phyloP scores from a whole-genome alignment of 768 basidiomycete genomes.

The Naematelia aurantialba region DNA sequence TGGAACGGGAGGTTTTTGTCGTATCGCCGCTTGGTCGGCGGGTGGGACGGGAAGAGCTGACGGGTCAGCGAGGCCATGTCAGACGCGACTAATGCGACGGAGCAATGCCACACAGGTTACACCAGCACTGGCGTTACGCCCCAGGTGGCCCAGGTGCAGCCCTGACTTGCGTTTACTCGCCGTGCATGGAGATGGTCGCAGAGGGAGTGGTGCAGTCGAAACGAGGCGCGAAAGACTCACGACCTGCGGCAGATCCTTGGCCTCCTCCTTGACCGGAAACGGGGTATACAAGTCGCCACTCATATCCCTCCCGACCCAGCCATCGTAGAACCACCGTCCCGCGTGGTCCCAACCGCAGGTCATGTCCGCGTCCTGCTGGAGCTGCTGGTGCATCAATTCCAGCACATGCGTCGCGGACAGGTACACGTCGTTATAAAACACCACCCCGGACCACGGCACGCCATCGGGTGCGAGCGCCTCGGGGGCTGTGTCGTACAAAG shows the following conservation, averaged over 20 bases:
- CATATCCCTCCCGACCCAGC: slow-evolving; percentile 50
- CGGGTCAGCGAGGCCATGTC: not conserved
- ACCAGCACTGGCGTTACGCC: no score
- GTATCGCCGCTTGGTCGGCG: slow-evolving; percentile 32
- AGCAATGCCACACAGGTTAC: no score
- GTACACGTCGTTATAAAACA: slow-evolving; percentile 50
- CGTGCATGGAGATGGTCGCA: no score
- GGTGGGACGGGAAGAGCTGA: slow-evolving; percentile 43
- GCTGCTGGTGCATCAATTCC: slow-evolving; percentile 49
- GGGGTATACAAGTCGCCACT: slow-evolving; percentile 44
- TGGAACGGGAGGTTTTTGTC: slow-evolving; percentile 43
- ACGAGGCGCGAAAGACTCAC: slow-evolving; percentile 22
- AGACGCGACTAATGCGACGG: not conserved
- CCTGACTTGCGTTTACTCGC: no score
- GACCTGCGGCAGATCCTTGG: slow-evolving; percentile 36
- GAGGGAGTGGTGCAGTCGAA: no score
- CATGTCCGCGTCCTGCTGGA: slow-evolving; percentile 47
- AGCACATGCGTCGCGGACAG: slow-evolving; percentile 42
- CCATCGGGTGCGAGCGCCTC: slow-evolving; percentile 32
- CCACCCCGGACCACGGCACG: slow-evolving; percentile 37
- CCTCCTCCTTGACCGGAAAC: slow-evolving; percentile 37
- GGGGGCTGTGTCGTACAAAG: slow-evolving; percentile 39
- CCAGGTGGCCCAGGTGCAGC: no score
- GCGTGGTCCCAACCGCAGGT: slow-evolving; percentile 51
- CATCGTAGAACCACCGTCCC: slow-evolving; percentile 48